Conservation (phyloP, 2,329 filamentous ascomycete genomes). For the Alternaria dauci region DNA sequence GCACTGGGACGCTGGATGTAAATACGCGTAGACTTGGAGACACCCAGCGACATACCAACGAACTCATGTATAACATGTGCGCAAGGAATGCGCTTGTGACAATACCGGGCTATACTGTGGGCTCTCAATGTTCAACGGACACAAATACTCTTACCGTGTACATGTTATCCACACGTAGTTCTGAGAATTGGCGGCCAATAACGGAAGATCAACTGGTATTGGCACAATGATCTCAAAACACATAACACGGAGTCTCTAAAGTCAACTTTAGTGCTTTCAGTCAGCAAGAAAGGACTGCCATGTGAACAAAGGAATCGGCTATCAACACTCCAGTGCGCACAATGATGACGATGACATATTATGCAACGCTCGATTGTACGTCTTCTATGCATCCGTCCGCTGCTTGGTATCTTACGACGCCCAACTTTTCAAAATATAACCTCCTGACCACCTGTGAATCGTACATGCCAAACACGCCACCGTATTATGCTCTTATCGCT, state of each 20-base stretch:
- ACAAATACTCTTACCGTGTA: neutral
- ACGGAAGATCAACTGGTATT: neutral
- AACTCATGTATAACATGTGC: conserved; percentile 11
- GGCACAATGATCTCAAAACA: neutral
- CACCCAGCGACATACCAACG: neutral
- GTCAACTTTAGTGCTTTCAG: neutral
- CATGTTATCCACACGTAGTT: neutral
- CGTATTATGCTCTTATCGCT: conserved; percentile 28
- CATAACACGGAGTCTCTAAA: neutral
- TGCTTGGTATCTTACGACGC: conserved; percentile 27
- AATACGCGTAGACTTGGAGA: neutral
- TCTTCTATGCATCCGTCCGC: conserved; percentile 12
- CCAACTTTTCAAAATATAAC: conserved; percentile 26
- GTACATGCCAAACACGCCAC: conserved; percentile 18
- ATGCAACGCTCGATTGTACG: conserved; percentile 4
- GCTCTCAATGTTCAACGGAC: neutral
- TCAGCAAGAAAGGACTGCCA: neutral
- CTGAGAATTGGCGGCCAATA: neutral
- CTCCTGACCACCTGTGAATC: conserved; percentile 21
- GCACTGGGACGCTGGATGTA: neutral
- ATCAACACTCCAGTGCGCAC: neutral
- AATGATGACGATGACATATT: neutral
- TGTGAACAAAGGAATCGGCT: neutral
- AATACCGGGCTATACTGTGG: neutral
- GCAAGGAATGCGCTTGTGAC: conserved; percentile 14